Evolutionary conservation across 176 grass and related monocot genomes (phyloP).

Genomic region (Ampelocalamus luodianensis): DNA sequence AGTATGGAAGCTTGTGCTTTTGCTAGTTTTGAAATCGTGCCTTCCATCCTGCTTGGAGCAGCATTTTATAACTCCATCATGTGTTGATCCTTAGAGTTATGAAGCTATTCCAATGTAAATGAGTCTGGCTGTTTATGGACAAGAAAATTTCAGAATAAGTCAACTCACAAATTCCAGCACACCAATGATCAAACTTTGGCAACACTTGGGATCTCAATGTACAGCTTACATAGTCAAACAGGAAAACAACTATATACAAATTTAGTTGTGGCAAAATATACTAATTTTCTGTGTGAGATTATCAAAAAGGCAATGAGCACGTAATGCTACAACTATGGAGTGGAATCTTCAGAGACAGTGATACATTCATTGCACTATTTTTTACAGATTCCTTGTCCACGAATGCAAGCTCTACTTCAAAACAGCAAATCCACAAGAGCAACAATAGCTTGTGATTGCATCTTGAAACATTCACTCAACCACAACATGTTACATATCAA

Average conservation of each 20-base stretch:
- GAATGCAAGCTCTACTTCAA: not conserved
- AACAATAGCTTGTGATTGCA: not conserved
- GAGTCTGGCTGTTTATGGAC: not conserved
- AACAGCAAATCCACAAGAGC: not conserved
- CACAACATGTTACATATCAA: conserved; percentile 19
- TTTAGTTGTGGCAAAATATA: not conserved
- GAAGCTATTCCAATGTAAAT: not conserved
- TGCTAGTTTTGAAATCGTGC: not conserved
- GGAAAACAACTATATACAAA: not conserved
- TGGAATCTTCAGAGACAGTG: not conserved
- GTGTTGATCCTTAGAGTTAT: not conserved
- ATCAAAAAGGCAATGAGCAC: not conserved
- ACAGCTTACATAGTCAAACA: not conserved
- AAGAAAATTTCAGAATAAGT: not conserved
- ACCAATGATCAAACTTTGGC: not conserved
- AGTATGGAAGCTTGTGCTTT: not conserved
- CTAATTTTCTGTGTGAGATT: not conserved
- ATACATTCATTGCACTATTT: not conserved
- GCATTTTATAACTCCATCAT: not conserved
- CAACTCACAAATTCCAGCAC: not conserved
- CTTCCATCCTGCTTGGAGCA: not conserved
- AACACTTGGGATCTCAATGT: not conserved
- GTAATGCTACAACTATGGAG: not conserved
- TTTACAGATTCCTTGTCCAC: not conserved
- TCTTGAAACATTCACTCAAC: conserved; percentile 14